Percentiles rank a stretch among this genome's conserved stretches.
Conservation (phyloP, 176 grass and related monocot species). For the Neostapfia colusana region DNA sequence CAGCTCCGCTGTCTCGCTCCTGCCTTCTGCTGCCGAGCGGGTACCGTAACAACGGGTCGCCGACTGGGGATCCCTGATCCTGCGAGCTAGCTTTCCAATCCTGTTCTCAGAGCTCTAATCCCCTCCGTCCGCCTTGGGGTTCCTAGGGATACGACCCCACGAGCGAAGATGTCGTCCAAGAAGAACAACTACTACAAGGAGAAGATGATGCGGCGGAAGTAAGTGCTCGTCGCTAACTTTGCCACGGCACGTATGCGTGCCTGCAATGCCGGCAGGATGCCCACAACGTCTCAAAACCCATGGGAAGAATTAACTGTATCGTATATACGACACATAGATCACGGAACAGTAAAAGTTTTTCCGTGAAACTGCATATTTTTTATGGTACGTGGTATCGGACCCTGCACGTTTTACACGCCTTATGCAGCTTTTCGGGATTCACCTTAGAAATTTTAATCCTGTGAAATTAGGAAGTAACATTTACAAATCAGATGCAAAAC, state of each 20-base stretch:
- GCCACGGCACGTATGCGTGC: too few species aligned
- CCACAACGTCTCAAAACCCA: background rate
- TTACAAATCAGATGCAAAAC: background rate
- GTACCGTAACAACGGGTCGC: background rate
- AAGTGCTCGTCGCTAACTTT: conserved; percentile 21
- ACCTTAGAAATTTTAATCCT: conserved; percentile 22
- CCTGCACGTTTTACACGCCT: background rate
- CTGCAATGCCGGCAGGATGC: too few species aligned
- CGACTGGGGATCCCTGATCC: background rate
- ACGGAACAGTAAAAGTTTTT: too few species aligned
- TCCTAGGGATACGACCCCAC: background rate
- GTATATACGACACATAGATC: background rate
- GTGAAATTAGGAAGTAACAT: background rate
- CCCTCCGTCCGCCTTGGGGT: background rate
- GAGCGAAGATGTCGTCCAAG: conserved; percentile 66
- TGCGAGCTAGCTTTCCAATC: too few species aligned
- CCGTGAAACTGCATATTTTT: background rate
- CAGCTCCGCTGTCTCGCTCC: background rate
- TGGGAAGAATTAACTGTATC: background rate
- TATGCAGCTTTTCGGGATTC: background rate
- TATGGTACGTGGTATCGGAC: background rate
- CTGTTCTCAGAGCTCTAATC: too few species aligned
- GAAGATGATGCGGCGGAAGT: conserved; percentile 85
- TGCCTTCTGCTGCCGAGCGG: background rate
- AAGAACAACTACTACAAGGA: conserved; percentile 92